These are phyloP conservation scores for Diplosphaera chodatii DNA, from an alignment of 139 green algal genomes.

Conservation along the genomic window DNA sequence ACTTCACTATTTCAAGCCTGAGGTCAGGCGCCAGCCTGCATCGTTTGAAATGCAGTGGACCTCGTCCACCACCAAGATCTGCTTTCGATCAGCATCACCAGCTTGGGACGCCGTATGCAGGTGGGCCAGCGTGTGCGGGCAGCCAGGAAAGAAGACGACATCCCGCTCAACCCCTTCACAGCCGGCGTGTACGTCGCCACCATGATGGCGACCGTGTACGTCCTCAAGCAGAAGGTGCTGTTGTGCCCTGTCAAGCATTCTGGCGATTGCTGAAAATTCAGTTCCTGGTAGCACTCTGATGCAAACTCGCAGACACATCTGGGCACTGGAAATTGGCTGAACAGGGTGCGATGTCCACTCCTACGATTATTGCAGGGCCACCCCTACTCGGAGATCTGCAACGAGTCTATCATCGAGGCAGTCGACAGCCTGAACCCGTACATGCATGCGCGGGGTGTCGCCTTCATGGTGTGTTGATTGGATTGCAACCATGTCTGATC, in stretches of 20 bases:
- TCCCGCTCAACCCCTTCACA: constrained; percentile 98
- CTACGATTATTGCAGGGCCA: constrained; percentile 74
- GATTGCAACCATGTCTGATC: no score
- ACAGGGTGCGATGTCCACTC: no score
- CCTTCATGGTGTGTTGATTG: constrained; percentile 97
- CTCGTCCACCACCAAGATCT: no score
- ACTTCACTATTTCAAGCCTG: not conserved
- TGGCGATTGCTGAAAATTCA: no score
- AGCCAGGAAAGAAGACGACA: constrained; percentile 73
- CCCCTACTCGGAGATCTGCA: constrained; percentile 98
- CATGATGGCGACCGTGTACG: constrained; percentile 97
- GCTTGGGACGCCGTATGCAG: no score
- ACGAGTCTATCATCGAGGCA: constrained; percentile 98
- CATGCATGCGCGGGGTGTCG: constrained; percentile 98
- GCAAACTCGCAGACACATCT: no score
- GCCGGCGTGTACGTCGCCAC: constrained; percentile 95
- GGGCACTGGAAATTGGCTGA: no score
- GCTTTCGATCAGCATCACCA: no score
- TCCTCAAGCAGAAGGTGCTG: constrained; percentile 79
- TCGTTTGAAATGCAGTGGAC: no score
- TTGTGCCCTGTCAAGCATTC: no score
- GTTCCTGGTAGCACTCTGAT: no score
- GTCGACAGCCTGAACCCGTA: constrained; percentile 99
- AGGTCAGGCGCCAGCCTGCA: no score
- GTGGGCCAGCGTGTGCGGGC: constrained; percentile 85